Base-by-base conservation (phyloP, 441 rosid genomes). In the Theobroma grandiflorum region DNA sequence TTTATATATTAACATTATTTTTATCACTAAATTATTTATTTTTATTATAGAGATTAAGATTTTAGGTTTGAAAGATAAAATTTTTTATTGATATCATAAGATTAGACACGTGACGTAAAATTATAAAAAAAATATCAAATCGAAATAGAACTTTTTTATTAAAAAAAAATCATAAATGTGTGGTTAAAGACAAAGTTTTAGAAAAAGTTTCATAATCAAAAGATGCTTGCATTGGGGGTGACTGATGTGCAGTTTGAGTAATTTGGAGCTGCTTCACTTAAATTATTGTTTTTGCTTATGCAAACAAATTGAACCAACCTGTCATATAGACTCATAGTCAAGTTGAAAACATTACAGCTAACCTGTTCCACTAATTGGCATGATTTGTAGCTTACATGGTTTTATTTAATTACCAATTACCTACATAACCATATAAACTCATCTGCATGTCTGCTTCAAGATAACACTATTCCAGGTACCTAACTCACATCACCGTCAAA, bases 341-440 rank as follows among this genome's bases (percentile, higher is more conserved):
- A n/a, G 31, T 40, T 11, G 50, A 33, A 49, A 52, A 31, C 2
- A 16, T 15, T 64, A 33, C 16, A 35, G 74, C 78, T 64, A 26
- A 81, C 77, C 80, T 64, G 62, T 11, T 81, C 78, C 84, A 77
- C 74, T 33, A 33, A 26, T 26, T 47, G 45, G 0, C 20, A 50
- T 69, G 76, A 42, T 18, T n/a, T 58, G 16, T 49, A 22, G 31
- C 40, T 7, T 26, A 0, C 33, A 4, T 50, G 31, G 6, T 9
- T 66, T 3, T 16, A 18, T 38, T 64, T 64, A 15, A 18, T 64
- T 37, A 8, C 35, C 5, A 58, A 22, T 8, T 20, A 22, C 61
- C 33, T 71, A 16, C 65, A 40, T 38, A 20, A 40, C 38, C 45
- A 8, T 14, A 45, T 62, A 7, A 45, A 6, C 62, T 9, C n/a